phyloP scores from a whole-genome alignment of 805 yeast species.

The Ogataea naganishii region DNA sequence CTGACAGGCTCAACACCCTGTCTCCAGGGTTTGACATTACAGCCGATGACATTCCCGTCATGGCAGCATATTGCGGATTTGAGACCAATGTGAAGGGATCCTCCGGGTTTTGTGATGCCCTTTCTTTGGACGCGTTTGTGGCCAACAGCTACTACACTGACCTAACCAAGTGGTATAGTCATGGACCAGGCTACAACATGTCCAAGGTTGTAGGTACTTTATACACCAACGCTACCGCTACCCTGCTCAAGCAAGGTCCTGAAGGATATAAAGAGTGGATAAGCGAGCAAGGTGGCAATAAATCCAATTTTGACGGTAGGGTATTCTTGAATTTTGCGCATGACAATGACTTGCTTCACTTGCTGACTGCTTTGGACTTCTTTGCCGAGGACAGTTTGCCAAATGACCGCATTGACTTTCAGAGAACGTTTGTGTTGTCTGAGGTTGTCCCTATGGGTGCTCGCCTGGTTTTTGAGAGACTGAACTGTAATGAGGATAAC shows the following conservation, averaged over 20 bases:
- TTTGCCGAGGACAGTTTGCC: conserved; percentile 31
- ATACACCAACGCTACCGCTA: conserved; percentile 39
- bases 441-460: conserved; percentile 55
- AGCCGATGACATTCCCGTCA: conserved; percentile 37
- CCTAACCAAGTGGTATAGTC: conserved; percentile 47
- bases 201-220: conserved; percentile 55
- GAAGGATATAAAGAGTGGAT: too few relatives aligned
- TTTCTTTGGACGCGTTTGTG: conserved; percentile 61
- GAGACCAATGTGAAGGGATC: conserved; percentile 64
- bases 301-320: conserved; percentile 13
- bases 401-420: conserved; percentile 37
- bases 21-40: conserved; percentile 50
- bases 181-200: conserved; percentile 55
- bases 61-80: conserved; percentile 64
- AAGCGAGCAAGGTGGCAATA: too few relatives aligned
- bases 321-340: conserved; percentile 68
- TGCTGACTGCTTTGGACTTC: conserved; percentile 58
- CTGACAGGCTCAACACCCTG: conserved; percentile 43
- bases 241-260: conserved; percentile 14
- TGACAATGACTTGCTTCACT: conserved; percentile 58
- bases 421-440: conserved; percentile 30
- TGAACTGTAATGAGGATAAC: conserved; percentile 25
- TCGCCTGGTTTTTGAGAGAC: conserved; percentile 40
- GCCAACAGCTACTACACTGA: conserved; percentile 55
- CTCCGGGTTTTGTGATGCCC: conserved; percentile 58